Percentiles rank a stretch among this genome's conserved stretches.
phyloP scores from a whole-genome alignment of 139 green algal genomes.

The Klebsormidium nitens region DNA sequence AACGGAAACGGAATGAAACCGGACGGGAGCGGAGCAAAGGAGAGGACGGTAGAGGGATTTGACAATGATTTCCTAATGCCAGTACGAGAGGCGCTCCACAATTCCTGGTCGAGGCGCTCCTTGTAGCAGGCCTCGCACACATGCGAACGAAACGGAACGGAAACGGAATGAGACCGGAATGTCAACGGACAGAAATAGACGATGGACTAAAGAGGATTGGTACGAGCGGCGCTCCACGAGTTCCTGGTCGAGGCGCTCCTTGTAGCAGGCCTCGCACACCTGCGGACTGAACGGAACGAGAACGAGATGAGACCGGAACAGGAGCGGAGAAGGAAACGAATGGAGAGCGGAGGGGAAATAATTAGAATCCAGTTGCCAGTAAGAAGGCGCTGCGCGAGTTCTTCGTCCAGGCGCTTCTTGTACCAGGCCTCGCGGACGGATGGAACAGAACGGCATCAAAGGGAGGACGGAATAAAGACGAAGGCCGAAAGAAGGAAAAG shows the following conservation, averaged over 20 bases:
- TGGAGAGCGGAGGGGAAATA: conserved; percentile 15
- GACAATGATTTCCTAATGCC: conserved; percentile 23
- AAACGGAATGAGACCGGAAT: too few species aligned
- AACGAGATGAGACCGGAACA: too few species aligned
- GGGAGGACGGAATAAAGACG: too few species aligned
- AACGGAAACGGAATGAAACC: not conserved
- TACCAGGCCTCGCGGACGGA: conserved; percentile 3
- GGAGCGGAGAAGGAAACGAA: too few species aligned
- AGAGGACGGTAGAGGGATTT: too few species aligned
- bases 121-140: conserved; percentile 1
- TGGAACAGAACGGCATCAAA: not conserved
- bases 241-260: not conserved
- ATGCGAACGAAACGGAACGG: conserved; percentile 1
- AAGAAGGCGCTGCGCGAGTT: not conserved
- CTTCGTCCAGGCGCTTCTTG: not conserved
- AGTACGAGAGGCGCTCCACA: conserved; percentile 2
- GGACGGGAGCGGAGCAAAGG: too few species aligned
- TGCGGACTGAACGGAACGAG: conserved; percentile 1
- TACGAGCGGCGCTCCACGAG: not conserved
- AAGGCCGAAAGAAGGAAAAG: too few species aligned
- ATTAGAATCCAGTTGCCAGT: conserved; percentile 22
- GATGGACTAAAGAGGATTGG: conserved; percentile 22
- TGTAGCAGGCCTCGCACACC: conserved; percentile 5
- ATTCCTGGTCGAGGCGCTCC: not conserved
- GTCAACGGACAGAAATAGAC: too few species aligned